phyloP scores from a whole-genome alignment of 306 rosid species.

The Coriaria nepalensis region DNA sequence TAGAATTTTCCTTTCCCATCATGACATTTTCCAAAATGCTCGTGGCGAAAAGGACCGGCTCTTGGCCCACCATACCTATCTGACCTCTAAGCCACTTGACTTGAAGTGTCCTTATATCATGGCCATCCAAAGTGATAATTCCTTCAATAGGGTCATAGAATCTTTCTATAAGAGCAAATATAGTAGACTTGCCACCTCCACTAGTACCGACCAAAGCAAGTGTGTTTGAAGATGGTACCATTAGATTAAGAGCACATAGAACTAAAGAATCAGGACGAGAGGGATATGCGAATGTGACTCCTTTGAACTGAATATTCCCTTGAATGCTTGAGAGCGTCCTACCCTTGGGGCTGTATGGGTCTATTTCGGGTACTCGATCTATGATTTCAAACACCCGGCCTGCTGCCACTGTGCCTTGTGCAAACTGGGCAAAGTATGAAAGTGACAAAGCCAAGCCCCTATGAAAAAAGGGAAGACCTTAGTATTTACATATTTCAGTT shows the following conservation, averaged over 20 bases:
- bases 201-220: constrained; percentile 75
- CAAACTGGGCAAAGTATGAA: constrained; percentile 74
- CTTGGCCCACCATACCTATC: constrained; percentile 91
- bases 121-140: constrained; percentile 57
- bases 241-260: constrained; percentile 45
- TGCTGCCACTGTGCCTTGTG: constrained; percentile 87
- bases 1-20: constrained; percentile 82
- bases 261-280: constrained; percentile 56
- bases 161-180: constrained; percentile 81
- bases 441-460: constrained; percentile 87
- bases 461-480: not conserved
- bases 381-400: constrained; percentile 58
- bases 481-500: no score
- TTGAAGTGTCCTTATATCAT: constrained; percentile 61
- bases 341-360: constrained; percentile 54
- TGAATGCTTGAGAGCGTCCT: constrained; percentile 33
- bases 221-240: constrained; percentile 57
- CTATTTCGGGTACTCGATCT: constrained; percentile 76
- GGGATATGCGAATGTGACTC: constrained; percentile 57
- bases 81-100: constrained; percentile 77
- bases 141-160: constrained; percentile 74
- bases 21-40: constrained; percentile 66
- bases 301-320: constrained; percentile 67
- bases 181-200: constrained; percentile 92
- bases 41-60: constrained; percentile 74